Evolutionary conservation across 2,329 filamentous ascomycete species (phyloP), one percentile per base, ranked within the genome.

Genomic region (Colletotrichum endophyticum): DNA sequence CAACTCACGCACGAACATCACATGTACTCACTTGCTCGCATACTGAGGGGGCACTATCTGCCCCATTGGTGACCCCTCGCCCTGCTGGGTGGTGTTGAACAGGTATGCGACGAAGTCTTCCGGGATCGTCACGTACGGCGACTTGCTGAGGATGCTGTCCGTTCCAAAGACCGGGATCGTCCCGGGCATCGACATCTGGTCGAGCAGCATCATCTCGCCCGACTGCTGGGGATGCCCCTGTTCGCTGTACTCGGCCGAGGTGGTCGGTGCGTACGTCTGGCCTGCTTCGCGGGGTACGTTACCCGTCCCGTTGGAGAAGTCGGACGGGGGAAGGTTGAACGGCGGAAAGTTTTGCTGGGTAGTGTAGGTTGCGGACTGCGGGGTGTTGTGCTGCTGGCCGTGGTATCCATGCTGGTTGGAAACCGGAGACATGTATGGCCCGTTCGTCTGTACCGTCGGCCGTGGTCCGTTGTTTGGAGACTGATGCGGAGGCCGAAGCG

Each of bases 101-200:
- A 98, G 85, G 88, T 94, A 98, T 7, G 94, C 93, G 78, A 96
- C 93, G 81, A 97, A 97, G 81, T 98, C 95, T 82, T 98, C 95
- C 0, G 95, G 94, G 87, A 98, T 94, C 11, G 94, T 93, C 6
- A 90, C 89, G 82, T 96, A 96, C 0, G 96, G 96, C 4, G 96
- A 98, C 73, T 96, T 95, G 80, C 95, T 96, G 56, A 91, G 81
- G 76, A 95, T 93, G 22, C 92, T 94, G 80, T 98, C 95, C 30
- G 91, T 93, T 19, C 95, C 95, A 84, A 98, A 98, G 30, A 98
- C 94, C 1, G 96, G 95, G 80, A 98, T 95, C 6, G 94, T 92
- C 73, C 92, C 93, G 19, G 89, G 88, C 81, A 90, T 89, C 59
- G 90, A 85, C 89, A 93, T 92, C 77, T 92, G 90, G 79, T 93